These are phyloP conservation scores for Mucor irregularis DNA, from an alignment of 371 early-diverging fungal species.

Conservation along the genomic window DNA sequence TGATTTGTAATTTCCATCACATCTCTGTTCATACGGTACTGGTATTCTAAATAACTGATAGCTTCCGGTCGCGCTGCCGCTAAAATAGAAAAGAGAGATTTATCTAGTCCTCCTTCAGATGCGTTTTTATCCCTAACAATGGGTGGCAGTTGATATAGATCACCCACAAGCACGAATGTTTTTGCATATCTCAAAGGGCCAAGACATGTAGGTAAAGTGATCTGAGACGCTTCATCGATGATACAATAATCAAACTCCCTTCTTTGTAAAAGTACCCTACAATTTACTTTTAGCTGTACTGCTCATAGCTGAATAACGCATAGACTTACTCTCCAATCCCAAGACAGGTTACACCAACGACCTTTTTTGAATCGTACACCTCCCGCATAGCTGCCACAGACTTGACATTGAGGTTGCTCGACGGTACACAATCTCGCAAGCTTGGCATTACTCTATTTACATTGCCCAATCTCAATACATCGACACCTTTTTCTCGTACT, in stretches of 20 bases:
- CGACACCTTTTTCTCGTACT: slow-evolving; percentile 58
- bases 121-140: slow-evolving; percentile 71
- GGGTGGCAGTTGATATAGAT: slow-evolving; percentile 98
- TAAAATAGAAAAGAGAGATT: slow-evolving; percentile 79
- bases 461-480: slow-evolving; percentile 77
- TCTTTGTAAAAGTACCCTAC: slow-evolving; percentile 58
- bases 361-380: slow-evolving; percentile 58
- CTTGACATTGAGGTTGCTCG: slow-evolving; percentile 38
- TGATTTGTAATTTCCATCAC: slow-evolving; percentile 91
- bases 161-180: slow-evolving; percentile 96
- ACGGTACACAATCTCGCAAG: slow-evolving; percentile 52
- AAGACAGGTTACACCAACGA: slow-evolving; percentile 91
- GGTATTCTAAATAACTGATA: slow-evolving; percentile 77
- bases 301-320: not conserved
- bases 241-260: slow-evolving; percentile 96
- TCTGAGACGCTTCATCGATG: slow-evolving; percentile 98
- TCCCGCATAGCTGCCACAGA: slow-evolving; percentile 60
- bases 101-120: slow-evolving; percentile 43
- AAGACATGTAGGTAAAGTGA: slow-evolving; percentile 91
- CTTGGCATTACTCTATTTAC: slow-evolving; percentile 57
- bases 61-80: slow-evolving; percentile 83
- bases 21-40: slow-evolving; percentile 97
- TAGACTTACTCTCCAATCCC: slow-evolving; percentile 80
- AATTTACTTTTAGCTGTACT: not conserved
- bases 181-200: slow-evolving; percentile 89